Conservation (phyloP, 257 asterid genomes). For the Nicotiana knightiana region DNA sequence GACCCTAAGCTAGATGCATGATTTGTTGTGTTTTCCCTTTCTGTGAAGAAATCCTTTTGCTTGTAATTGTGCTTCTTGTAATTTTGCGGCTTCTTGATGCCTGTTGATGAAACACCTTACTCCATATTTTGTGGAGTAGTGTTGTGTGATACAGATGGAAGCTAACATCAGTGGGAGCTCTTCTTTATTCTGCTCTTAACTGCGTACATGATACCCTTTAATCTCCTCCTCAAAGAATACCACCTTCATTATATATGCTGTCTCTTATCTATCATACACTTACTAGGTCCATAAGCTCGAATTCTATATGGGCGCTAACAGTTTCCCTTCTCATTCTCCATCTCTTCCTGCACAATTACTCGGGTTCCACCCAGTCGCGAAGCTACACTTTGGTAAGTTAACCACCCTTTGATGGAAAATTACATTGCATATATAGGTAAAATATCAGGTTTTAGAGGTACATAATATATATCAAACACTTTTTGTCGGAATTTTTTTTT, state of each 20-base stretch:
- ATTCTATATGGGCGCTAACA: constrained; percentile 88
- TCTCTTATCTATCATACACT: constrained; percentile 84
- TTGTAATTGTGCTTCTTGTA: neutral
- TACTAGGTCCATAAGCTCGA: constrained; percentile 81
- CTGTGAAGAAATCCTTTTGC: neutral
- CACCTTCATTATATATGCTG: constrained; percentile 62
- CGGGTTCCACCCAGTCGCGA: constrained; percentile 6
- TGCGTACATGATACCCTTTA: constrained; percentile 53
- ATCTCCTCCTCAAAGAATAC: constrained; percentile 48
- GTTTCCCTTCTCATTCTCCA: constrained; percentile 50
- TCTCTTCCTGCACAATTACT: constrained; percentile 40
- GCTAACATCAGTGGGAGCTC: constrained; percentile 20
- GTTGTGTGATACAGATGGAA: constrained; percentile 34
- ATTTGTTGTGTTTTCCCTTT: neutral
- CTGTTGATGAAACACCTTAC: neutral
- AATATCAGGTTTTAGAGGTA: no score
- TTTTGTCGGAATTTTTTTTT: no score
- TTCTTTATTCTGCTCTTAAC: constrained; percentile 57
- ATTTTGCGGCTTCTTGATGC: neutral
- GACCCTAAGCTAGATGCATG: neutral
- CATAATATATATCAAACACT: no score
- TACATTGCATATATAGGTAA: no score
- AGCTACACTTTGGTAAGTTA: no score
- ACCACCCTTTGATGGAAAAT: no score
- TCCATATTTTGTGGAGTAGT: constrained; percentile 1